Evolutionary conservation across 805 yeast species (phyloP).

Genomic region (Starmerella bombicola): DNA sequence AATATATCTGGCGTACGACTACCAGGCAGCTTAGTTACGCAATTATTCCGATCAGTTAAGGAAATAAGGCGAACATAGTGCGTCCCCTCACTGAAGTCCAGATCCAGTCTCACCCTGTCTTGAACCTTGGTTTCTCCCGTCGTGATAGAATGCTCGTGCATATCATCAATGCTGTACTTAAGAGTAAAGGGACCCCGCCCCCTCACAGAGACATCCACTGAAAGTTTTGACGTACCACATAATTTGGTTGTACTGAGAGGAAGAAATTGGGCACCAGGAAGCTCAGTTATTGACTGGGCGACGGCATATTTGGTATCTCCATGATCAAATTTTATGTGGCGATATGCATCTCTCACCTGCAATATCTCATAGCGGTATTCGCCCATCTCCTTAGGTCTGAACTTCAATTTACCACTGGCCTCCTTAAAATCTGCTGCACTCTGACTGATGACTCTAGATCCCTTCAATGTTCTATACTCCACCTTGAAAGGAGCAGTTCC

Average conservation of each 20-base stretch:
- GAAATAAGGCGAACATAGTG: conserved; percentile 51
- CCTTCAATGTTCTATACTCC: conserved; percentile 41
- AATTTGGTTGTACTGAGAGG: conserved; percentile 10
- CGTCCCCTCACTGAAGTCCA: conserved; percentile 46
- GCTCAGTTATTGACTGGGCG: conserved; percentile 29
- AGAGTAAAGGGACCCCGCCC: conserved; percentile 75
- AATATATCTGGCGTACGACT: conserved; percentile 51
- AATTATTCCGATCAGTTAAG: conserved; percentile 62
- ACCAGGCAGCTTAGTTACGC: conserved; percentile 54
- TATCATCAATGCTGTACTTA: conserved; percentile 43
- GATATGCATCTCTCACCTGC: conserved; percentile 37
- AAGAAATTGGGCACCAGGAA: conserved; percentile 33
- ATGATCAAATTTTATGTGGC: conserved; percentile 23
- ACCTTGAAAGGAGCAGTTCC: conserved; percentile 79
- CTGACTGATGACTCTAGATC: conserved; percentile 23
- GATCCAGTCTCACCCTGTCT: conserved; percentile 3
- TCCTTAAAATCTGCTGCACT: conserved; percentile 8
- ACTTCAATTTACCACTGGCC: conserved; percentile 37
- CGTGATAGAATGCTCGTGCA: neutral
- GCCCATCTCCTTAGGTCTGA: conserved; percentile 73
- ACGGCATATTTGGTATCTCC: conserved; percentile 14
- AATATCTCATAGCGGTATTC: conserved; percentile 70
- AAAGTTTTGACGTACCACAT: conserved; percentile 18
- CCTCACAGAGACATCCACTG: conserved; percentile 46
- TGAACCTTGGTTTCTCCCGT: conserved; percentile 31